Evolutionary conservation across 2,329 filamentous ascomycete species (phyloP).

Genomic region (Xylaria sp.): DNA sequence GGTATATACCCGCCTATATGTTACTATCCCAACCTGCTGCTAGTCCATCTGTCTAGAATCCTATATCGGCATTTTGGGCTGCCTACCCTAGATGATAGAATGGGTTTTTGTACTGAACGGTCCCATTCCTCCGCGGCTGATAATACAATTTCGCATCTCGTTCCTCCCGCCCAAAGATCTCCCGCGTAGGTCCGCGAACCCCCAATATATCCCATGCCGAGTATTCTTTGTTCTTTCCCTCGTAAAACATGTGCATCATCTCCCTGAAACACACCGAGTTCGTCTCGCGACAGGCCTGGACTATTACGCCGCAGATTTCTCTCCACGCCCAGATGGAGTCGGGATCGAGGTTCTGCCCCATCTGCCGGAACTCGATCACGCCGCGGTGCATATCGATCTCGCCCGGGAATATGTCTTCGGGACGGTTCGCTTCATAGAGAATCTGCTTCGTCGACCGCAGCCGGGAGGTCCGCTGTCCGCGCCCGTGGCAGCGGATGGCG

Average conservation of each 20-base stretch:
- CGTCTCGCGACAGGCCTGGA: constrained; percentile 5
- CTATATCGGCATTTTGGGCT: neutral
- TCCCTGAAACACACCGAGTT: neutral
- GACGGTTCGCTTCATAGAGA: neutral
- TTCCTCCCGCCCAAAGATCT: neutral
- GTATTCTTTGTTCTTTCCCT: too few relatives aligned
- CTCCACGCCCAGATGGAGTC: constrained; percentile 23
- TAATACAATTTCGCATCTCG: neutral
- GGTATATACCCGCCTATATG: neutral
- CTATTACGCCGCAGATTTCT: constrained; percentile 6
- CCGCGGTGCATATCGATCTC: constrained; percentile 34
- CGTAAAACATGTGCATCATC: neutral
- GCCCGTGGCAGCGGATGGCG: constrained; percentile 26
- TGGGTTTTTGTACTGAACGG: neutral
- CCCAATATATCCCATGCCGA: neutral
- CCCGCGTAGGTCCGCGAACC: too few relatives aligned
- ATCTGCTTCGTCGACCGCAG: neutral
- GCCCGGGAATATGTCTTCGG: neutral
- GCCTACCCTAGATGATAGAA: constrained; percentile 1
- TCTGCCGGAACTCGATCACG: constrained; percentile 40
- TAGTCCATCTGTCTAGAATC: neutral
- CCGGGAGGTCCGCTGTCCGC: constrained; percentile 4
- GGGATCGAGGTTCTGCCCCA: constrained; percentile 25
- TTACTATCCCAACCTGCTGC: neutral
- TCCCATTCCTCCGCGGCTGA: neutral